These are phyloP conservation scores for Fraxinus excelsior DNA, from an alignment of 257 asterid genomes.

Conservation along the genomic window DNA sequence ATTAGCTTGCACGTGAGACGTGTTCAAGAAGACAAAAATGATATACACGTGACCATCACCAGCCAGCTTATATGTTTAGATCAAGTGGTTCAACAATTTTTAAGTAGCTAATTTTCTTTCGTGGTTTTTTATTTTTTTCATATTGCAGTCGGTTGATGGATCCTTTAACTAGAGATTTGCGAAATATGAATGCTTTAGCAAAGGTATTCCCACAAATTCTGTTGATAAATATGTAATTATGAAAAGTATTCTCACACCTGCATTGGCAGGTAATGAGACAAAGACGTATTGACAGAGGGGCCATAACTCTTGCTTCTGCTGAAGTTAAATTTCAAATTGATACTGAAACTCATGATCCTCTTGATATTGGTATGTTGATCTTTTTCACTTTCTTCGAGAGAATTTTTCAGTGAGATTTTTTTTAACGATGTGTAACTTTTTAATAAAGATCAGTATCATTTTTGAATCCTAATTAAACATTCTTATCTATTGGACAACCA, in stretches of 20 bases:
- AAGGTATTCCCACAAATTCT: constrained; percentile 52
- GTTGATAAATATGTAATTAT: background rate
- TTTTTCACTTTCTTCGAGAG: constrained; percentile 4
- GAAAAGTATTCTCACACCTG: constrained; percentile 20
- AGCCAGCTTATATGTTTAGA: background rate
- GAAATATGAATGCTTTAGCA: constrained; percentile 85
- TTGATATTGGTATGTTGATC: constrained; percentile 79
- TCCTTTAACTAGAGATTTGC: constrained; percentile 85
- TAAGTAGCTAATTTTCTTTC: background rate
- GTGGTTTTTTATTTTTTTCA: constrained; percentile 2
- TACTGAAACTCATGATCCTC: constrained; percentile 99
- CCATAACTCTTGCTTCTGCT: constrained; percentile 98
- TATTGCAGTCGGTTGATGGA: constrained; percentile 87
- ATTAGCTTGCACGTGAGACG: background rate
- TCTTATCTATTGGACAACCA: background rate
- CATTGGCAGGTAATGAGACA: constrained; percentile 89
- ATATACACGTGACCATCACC: background rate
- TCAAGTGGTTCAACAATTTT: background rate
- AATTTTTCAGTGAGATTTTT: constrained; percentile 4
- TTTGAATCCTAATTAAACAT: constrained; percentile 15
- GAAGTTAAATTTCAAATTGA: constrained; percentile 98
- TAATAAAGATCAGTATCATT: constrained; percentile 5
- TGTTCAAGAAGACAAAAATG: background rate
- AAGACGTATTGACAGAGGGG: constrained; percentile 95
- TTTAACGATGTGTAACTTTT: background rate